Evolutionary conservation across 2,329 filamentous ascomycete species (phyloP).

Genomic region (Diaporthe ilicicola): DNA sequence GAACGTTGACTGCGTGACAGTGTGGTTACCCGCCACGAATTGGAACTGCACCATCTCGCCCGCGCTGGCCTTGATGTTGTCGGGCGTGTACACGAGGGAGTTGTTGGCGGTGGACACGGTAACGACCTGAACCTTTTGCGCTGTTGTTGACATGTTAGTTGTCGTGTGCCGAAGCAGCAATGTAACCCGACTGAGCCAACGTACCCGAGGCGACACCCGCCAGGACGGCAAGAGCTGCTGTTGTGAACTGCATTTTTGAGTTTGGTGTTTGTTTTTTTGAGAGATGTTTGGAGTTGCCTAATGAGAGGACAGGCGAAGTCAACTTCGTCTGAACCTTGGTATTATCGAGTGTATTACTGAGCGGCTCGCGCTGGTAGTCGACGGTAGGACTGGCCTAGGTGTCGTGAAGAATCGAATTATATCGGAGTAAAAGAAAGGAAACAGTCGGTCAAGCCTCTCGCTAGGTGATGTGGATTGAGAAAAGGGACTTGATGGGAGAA

Average conservation of each 20-base stretch:
- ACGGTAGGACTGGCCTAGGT: conserved; percentile 57
- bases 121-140: conserved; percentile 65
- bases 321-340: conserved; percentile 23
- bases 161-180: not conserved
- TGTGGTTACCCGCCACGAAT: conserved; percentile 77
- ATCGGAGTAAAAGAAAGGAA: conserved; percentile 38
- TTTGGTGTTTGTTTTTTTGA: conserved; percentile 28
- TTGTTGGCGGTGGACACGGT: conserved; percentile 56
- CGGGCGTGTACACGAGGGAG: conserved; percentile 70
- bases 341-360: conserved; percentile 35
- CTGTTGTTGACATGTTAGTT: conserved; percentile 29
- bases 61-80: conserved; percentile 68
- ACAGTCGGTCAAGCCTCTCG: conserved; percentile 31
- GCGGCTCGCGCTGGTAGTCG: conserved; percentile 57
- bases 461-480: conserved; percentile 37
- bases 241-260: conserved; percentile 62
- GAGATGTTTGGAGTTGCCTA: conserved; percentile 30
- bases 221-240: conserved; percentile 56
- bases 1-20: conserved; percentile 80
- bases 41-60: conserved; percentile 75
- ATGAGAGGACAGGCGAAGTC: conserved; percentile 29
- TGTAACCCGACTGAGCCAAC: conserved; percentile 25
- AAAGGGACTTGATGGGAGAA: conserved; percentile 35
- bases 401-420: conserved; percentile 39
- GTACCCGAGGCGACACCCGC: conserved; percentile 57